Evolutionary conservation across 352 stramenopile species (phyloP).

Genomic region (Hyaloperonospora brassicae): DNA sequence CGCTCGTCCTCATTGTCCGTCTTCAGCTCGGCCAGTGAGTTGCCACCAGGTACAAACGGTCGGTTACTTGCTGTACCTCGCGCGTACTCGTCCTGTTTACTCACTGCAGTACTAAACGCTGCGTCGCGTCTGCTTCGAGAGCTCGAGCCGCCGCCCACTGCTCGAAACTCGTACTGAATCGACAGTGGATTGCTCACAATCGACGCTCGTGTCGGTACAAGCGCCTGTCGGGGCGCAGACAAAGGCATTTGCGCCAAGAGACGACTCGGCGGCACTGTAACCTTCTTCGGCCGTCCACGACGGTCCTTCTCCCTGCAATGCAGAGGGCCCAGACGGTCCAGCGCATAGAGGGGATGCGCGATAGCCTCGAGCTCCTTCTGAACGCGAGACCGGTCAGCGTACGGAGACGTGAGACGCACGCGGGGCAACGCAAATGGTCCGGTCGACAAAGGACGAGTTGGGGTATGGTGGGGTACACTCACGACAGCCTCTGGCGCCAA

Average conservation of each 20-base stretch:
- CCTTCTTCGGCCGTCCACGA: constrained; percentile 12
- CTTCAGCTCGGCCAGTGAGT: constrained; percentile 41
- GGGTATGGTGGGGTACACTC: constrained; percentile 27
- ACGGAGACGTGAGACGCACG: constrained; percentile 29
- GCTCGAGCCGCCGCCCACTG: constrained; percentile 23
- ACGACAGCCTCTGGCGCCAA: constrained; percentile 37
- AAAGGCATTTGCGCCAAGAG: constrained; percentile 69
- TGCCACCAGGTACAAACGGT: constrained; percentile 54
- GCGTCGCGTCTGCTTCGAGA: constrained; percentile 24
- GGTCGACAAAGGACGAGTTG: background rate
- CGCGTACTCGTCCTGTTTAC: constrained; percentile 74
- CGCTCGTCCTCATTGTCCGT: constrained; percentile 1
- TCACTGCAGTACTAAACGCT: constrained; percentile 56
- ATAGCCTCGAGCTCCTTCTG: constrained; percentile 23
- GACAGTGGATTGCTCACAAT: constrained; percentile 50
- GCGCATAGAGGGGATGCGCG: constrained; percentile 29
- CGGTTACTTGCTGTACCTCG: constrained; percentile 75
- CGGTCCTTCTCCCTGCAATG: constrained; percentile 16
- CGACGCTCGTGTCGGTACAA: constrained; percentile 36
- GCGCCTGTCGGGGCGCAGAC: constrained; percentile 39
- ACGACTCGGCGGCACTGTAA: constrained; percentile 32
- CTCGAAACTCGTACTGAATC: constrained; percentile 57
- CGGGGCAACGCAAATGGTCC: constrained; percentile 38
- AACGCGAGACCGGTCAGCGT: constrained; percentile 18
- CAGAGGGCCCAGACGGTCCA: constrained; percentile 38